phyloP scores from a whole-genome alignment of 768 basidiomycete genomes.

The Strobilomyces dryophilus region DNA sequence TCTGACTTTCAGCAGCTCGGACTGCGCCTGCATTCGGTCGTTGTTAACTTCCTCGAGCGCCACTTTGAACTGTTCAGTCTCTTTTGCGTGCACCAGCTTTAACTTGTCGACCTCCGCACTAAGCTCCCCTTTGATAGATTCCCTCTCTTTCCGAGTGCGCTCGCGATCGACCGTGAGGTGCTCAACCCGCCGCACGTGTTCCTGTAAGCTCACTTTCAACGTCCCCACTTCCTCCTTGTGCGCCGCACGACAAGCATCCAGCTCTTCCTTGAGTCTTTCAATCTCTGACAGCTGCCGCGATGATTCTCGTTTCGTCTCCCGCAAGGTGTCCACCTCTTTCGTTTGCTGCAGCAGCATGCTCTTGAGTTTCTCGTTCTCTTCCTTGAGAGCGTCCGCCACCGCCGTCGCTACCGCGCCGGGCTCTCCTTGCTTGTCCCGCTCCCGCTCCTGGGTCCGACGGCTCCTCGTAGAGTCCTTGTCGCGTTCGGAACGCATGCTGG shows the following conservation, averaged over 20 bases:
- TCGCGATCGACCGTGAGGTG: slow-evolving; percentile 23
- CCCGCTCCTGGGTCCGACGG: slow-evolving; percentile 20
- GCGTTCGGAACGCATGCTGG: slow-evolving; percentile 5
- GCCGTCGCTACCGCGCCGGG: neutral
- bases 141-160: slow-evolving; percentile 22
- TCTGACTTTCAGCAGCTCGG: slow-evolving; percentile 19
- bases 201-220: slow-evolving; percentile 15
- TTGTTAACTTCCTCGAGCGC: slow-evolving; percentile 26
- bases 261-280: slow-evolving; percentile 15
- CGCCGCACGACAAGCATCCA: neutral
- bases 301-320: slow-evolving; percentile 13
- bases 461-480: slow-evolving; percentile 13
- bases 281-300: slow-evolving; percentile 9
- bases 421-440: slow-evolving; percentile 16
- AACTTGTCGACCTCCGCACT: slow-evolving; percentile 23
- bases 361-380: slow-evolving; percentile 25
- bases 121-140: slow-evolving; percentile 11
- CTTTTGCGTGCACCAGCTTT: slow-evolving; percentile 9
- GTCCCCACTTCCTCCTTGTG: slow-evolving; percentile 15
- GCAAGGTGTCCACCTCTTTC: slow-evolving; percentile 8
- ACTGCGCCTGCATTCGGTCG: slow-evolving; percentile 16
- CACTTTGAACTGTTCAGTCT: slow-evolving; percentile 12
- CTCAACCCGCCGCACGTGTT: slow-evolving; percentile 19
- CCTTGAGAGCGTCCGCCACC: slow-evolving; percentile 12
- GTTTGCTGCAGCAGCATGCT: slow-evolving; percentile 14